phyloP scores from a whole-genome alignment of 345 rosid genomes.

The Excoecaria cochinchinensis region DNA sequence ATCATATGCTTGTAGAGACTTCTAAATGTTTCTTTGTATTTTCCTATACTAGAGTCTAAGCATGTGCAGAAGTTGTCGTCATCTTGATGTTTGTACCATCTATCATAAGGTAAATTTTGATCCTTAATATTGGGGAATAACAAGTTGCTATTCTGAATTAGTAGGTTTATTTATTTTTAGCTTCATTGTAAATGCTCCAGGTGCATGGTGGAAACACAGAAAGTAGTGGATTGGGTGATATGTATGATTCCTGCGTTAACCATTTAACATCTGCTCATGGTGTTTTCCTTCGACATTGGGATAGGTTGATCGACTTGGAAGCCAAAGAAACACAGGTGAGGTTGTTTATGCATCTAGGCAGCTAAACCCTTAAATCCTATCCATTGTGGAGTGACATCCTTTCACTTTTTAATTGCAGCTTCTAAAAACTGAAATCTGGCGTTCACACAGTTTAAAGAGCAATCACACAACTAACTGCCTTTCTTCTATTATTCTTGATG shows the following conservation, averaged over 20 bases:
- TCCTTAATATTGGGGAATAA: slow-evolving; percentile 6
- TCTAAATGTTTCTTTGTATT: slow-evolving; percentile 13
- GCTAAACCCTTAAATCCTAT: too few relatives aligned
- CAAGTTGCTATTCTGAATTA: neutral
- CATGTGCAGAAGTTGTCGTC: too few relatives aligned
- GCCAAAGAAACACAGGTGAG: too few relatives aligned
- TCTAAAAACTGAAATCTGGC: slow-evolving; percentile 54
- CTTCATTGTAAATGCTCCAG: slow-evolving; percentile 40
- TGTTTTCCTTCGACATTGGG: too few relatives aligned
- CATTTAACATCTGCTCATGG: too few relatives aligned
- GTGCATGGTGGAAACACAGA: slow-evolving; percentile 80
- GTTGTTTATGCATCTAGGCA: too few relatives aligned
- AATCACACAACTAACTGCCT: slow-evolving; percentile 47
- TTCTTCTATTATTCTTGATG: slow-evolving; percentile 76
- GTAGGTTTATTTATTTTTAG: slow-evolving; percentile 5
- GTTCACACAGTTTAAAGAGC: slow-evolving; percentile 42
- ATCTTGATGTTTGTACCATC: slow-evolving; percentile 77
- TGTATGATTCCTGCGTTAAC: slow-evolving; percentile 75
- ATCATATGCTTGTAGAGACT: slow-evolving; percentile 2
- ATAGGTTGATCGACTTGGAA: too few relatives aligned
- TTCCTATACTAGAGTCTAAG: too few relatives aligned
- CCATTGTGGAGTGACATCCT: too few relatives aligned
- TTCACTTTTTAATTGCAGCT: too few relatives aligned
- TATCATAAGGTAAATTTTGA: slow-evolving; percentile 79
- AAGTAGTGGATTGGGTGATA: slow-evolving; percentile 77